Evolutionary conservation across 108 stramenopile genomes (phyloP).

Genomic region (Poteriospumella lacustris): DNA sequence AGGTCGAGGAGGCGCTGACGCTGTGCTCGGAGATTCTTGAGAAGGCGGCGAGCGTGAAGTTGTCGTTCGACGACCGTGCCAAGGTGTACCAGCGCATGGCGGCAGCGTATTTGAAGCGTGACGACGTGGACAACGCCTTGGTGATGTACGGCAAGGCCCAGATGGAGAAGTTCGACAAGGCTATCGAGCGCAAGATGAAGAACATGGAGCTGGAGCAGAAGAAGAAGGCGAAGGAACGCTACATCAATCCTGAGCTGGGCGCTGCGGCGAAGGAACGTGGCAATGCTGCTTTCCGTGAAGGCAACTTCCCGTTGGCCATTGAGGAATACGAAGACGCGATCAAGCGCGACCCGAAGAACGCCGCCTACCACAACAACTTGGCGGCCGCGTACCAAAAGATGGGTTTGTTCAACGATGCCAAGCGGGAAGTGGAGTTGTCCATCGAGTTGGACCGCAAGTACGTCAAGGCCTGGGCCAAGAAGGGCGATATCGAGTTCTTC

Average conservation of each 20-base stretch:
- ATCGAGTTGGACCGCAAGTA: conserved; percentile 93
- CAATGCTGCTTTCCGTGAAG: conserved; percentile 81
- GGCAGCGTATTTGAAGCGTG: conserved; percentile 83
- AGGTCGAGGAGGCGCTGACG: conserved; percentile 68
- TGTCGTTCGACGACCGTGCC: conserved; percentile 84
- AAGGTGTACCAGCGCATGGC: conserved; percentile 85
- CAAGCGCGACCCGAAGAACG: conserved; percentile 92
- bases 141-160: conserved; percentile 76
- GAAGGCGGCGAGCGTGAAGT: not conserved
- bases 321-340: conserved; percentile 74
- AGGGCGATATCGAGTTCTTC: conserved; percentile 67
- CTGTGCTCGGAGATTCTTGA: conserved; percentile 78
- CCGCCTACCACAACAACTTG: conserved; percentile 92
- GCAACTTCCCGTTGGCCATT: conserved; percentile 65
- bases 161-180: conserved; percentile 63
- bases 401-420: conserved; percentile 92
- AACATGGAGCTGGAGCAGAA: conserved; percentile 84
- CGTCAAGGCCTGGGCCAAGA: conserved; percentile 95
- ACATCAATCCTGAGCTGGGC: conserved; percentile 89
- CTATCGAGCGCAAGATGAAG: conserved; percentile 80
- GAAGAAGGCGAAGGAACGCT: conserved; percentile 75
- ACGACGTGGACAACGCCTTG: conserved; percentile 79
- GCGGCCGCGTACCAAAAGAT: conserved; percentile 91
- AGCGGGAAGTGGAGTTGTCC: conserved; percentile 82
- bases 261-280: conserved; percentile 94